Evolutionary conservation across 179 eudicot genomes (phyloP).

Genomic region (Monotropa hypopitys): DNA sequence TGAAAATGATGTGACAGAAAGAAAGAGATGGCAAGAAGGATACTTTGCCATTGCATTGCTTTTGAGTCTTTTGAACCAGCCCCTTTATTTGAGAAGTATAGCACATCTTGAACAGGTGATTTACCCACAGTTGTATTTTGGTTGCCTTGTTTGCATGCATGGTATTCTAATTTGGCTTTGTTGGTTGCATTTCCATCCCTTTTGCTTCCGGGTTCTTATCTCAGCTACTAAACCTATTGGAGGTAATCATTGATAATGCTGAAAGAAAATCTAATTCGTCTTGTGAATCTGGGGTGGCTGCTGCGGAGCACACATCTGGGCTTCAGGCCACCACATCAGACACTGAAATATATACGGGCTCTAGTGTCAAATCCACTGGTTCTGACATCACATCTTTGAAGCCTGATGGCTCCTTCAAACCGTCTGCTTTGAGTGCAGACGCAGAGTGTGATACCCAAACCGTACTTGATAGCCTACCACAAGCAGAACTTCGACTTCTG

Average conservation of each 20-base stretch:
- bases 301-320: slow-evolving; percentile 43
- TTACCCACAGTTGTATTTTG: background rate
- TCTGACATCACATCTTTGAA: slow-evolving; percentile 20
- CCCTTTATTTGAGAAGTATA: slow-evolving; percentile 81
- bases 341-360: slow-evolving; percentile 34
- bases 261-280: slow-evolving; percentile 51
- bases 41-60: slow-evolving; percentile 55
- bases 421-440: slow-evolving; percentile 41
- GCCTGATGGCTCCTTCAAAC: slow-evolving; percentile 32
- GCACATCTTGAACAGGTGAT: slow-evolving; percentile 88
- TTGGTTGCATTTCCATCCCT: background rate
- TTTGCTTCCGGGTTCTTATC: background rate
- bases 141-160: background rate
- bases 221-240: slow-evolving; percentile 76
- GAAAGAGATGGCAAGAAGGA: slow-evolving; percentile 25
- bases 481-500: slow-evolving; percentile 63
- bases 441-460: slow-evolving; percentile 28
- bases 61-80: slow-evolving; percentile 72
- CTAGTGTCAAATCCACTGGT: slow-evolving; percentile 26
- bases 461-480: slow-evolving; percentile 56
- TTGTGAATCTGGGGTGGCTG: slow-evolving; percentile 37
- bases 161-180: background rate
- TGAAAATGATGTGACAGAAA: slow-evolving; percentile 25
- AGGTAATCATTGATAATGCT: slow-evolving; percentile 72
- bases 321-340: slow-evolving; percentile 30